Evolutionary conservation across 2,329 filamentous ascomycete species (phyloP), one percentile per base, ranked within the genome.

Genomic region (Tothia fuscella): DNA sequence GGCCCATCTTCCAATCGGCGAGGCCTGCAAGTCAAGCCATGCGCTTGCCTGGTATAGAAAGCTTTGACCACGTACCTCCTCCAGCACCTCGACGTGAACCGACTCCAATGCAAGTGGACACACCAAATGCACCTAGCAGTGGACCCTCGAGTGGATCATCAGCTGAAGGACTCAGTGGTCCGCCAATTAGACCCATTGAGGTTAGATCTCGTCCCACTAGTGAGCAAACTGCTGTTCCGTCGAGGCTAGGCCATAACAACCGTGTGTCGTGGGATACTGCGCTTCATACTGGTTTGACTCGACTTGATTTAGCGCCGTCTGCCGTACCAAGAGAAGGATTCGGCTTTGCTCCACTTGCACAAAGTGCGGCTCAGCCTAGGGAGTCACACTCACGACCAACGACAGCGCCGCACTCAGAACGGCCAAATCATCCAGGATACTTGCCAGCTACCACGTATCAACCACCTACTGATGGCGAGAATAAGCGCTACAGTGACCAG

Each of bases 1-100:
- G 74, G 62, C 56, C 76, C 56, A 53, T 74, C 53, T 61, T 73
- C 74, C 60, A 55, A 73, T 58, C 49, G 76, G 62, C 58, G 68
- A 59, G 54, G 62, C 38, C 25, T 17, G 26, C 20, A 19, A 22
- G 20, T 37, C 77, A 80, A 50, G 73, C 70, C 4, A 67, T 85
- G 12, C 77, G 85, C 29, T 70, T 95, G 12, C 88, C 88, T 1
- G 87, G 88, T 12, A 95, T 95, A 49, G 86, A 93, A 57, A 93
- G 85, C 13, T 94, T 95, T 52, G 86, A 89, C 53, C 79, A 84
- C 43, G 67, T 83, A 19, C 80, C 77, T 20, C 72, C 74, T 44
- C 73, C 72, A 16, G 72, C 77, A 6, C 72, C 75, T 1, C 71
- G 76, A 37, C 75, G 80, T 35, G 71, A 72, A 41, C 68, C 75